Conservation (phyloP, 1,284 basidiomycete genomes). For the Rhodotorula sp. region DNA sequence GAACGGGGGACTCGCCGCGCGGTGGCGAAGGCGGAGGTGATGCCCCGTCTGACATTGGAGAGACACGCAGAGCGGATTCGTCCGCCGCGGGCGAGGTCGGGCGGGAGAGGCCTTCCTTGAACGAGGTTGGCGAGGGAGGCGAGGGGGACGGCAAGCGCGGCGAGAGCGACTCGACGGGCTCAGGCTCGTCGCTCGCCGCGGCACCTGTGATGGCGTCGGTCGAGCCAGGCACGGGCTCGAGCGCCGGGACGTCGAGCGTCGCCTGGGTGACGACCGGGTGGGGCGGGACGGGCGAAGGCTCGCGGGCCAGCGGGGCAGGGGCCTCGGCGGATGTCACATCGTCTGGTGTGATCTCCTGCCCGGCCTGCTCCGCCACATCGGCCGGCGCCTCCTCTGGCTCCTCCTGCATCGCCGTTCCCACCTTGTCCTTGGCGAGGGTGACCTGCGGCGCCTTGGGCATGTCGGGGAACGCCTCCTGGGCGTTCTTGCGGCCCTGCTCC, state of each 20-base stretch:
- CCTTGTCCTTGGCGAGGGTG: background rate
- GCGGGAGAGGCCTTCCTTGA: constrained; percentile 27
- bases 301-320: background rate
- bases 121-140: background rate
- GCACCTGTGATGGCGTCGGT: constrained; percentile 2
- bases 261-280: constrained; percentile 10
- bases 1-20: background rate
- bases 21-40: constrained; percentile 10
- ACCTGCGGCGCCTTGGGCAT: constrained; percentile 9
- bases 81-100: constrained; percentile 14
- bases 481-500: constrained; percentile 2
- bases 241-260: constrained; percentile 17
- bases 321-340: background rate
- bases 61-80: background rate
- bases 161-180: background rate
- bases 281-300: background rate
- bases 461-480: constrained; percentile 24
- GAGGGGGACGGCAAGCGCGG: background rate
- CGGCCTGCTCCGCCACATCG: too few relatives aligned
- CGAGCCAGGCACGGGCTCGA: constrained; percentile 16
- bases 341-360: background rate
- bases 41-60: constrained; percentile 1
- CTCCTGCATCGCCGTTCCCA: background rate
- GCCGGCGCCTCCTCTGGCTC: background rate
- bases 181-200: background rate